Percentiles rank a stretch among this genome's conserved stretches.
These are phyloP conservation scores for Haplosporangium sp. DNA, from an alignment of 371 early-diverging fungal genomes.

Conservation along the genomic window DNA sequence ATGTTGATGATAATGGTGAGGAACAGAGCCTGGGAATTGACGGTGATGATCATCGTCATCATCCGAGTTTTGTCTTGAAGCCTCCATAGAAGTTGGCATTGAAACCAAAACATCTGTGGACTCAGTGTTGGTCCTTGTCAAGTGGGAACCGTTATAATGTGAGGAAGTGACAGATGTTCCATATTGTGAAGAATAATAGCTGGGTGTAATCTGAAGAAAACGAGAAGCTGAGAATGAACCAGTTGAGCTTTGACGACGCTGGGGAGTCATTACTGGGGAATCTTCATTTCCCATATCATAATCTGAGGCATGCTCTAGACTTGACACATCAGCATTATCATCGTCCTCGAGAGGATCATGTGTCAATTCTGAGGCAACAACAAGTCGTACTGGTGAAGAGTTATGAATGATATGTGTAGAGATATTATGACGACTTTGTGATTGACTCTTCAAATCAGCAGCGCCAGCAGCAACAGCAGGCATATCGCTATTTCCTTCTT, in stretches of 20 bases:
- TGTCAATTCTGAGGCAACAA: conserved; percentile 11
- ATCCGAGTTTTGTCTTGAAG: conserved; percentile 41
- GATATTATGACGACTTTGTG: background rate
- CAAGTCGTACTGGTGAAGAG: conserved; percentile 2
- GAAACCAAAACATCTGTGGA: conserved; percentile 43
- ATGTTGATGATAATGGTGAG: conserved; percentile 13
- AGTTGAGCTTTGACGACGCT: background rate
- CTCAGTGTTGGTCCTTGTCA: conserved; percentile 37
- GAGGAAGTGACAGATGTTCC: background rate
- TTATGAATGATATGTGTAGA: conserved; percentile 1
- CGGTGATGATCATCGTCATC: conserved; percentile 35
- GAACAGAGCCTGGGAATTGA: background rate
- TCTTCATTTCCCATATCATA: conserved; percentile 1
- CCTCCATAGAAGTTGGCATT: conserved; percentile 27
- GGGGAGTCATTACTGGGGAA: conserved; percentile 1
- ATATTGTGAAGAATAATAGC: conserved; percentile 6
- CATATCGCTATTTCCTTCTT: conserved; percentile 32
- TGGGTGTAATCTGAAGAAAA: background rate
- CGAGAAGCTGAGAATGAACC: background rate
- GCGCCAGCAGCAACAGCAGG: background rate
- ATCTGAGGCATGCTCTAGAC: conserved; percentile 29
- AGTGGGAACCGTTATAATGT: background rate
- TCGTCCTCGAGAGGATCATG: conserved; percentile 19
- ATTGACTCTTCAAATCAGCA: background rate
- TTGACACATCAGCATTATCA: conserved; percentile 19